A percentile compares a stretch with the other conserved stretches of the same genome.
Conservation (phyloP, 768 basidiomycete species). For the Hemileccinum rubropunctum region DNA sequence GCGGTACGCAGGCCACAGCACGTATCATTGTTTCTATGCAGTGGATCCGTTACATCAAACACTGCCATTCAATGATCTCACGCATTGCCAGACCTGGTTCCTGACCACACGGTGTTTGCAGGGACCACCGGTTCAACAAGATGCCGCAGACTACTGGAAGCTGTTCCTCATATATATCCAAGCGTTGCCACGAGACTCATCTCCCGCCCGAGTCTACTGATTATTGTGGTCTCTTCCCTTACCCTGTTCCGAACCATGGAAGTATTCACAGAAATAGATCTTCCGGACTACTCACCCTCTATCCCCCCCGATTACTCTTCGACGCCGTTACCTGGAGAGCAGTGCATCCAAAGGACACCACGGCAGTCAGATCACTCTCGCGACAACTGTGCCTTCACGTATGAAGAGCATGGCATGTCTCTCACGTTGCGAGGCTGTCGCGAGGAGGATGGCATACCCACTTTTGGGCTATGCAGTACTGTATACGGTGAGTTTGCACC, state of each 20-base stretch:
- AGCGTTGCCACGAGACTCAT: background rate
- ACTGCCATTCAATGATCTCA: slow-evolving; percentile 8
- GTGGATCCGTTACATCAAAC: slow-evolving; percentile 6
- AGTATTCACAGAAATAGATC: slow-evolving; percentile 6
- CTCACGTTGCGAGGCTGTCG: slow-evolving; percentile 31
- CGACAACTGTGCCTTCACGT: slow-evolving; percentile 29
- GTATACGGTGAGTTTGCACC: slow-evolving; percentile 30
- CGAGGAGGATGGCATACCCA: slow-evolving; percentile 28
- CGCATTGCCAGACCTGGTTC: slow-evolving; percentile 20
- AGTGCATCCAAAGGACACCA: slow-evolving; percentile 49
- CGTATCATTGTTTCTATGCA: background rate
- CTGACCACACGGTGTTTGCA: slow-evolving; percentile 3
- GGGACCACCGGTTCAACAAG: slow-evolving; percentile 5
- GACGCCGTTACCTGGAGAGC: slow-evolving; percentile 50
- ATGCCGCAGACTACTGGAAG: slow-evolving; percentile 2
- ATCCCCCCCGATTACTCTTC: slow-evolving; percentile 57
- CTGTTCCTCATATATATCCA: slow-evolving; percentile 23
- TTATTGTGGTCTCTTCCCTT: slow-evolving; percentile 1
- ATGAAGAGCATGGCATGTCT: slow-evolving; percentile 29
- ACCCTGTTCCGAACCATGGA: slow-evolving; percentile 12
- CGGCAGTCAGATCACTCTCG: slow-evolving; percentile 1
- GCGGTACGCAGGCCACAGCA: slow-evolving; percentile 4
- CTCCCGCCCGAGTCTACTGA: background rate
- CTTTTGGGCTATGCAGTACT: slow-evolving; percentile 30
- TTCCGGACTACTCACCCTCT: slow-evolving; percentile 57